A percentile compares a stretch with the other conserved stretches of the same genome.
These are phyloP conservation scores for Metarhizium anisopliae DNA, from an alignment of 2,329 filamentous ascomycete species.

Conservation along the genomic window DNA sequence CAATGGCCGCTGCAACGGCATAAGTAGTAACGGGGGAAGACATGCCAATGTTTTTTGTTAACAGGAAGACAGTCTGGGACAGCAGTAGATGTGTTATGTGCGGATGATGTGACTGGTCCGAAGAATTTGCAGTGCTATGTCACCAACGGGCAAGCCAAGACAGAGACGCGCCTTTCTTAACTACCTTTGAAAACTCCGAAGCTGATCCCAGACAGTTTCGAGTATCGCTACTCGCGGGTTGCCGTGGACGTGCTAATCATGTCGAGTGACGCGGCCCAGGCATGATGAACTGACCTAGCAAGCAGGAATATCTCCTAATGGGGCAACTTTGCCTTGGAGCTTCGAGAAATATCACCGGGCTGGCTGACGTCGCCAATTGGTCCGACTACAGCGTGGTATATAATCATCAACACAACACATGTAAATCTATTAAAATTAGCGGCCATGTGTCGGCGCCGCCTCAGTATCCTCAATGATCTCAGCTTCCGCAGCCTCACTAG, in stretches of 20 bases:
- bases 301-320: not conserved
- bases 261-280: not conserved
- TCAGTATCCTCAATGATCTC: not conserved
- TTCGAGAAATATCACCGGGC: not conserved
- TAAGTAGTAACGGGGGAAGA: too few species aligned
- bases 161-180: slow-evolving; percentile 9
- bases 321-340: not conserved
- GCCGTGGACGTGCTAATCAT: not conserved
- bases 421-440: not conserved
- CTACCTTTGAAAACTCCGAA: slow-evolving; percentile 3
- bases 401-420: not conserved
- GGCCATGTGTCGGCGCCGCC: not conserved
- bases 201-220: too few species aligned
- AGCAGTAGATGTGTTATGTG: too few species aligned
- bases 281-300: not conserved
- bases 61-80: too few species aligned
- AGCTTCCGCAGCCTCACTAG: slow-evolving; percentile 6
- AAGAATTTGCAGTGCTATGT: too few species aligned
- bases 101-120: too few species aligned
- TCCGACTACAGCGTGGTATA: not conserved
- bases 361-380: too few species aligned
- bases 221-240: not conserved
- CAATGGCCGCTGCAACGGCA: too few species aligned
- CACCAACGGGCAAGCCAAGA: too few species aligned
- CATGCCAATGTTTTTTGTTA: too few species aligned